These are phyloP conservation scores for Asterophora parasitica DNA, from an alignment of 768 basidiomycete species.

Conservation along the genomic window DNA sequence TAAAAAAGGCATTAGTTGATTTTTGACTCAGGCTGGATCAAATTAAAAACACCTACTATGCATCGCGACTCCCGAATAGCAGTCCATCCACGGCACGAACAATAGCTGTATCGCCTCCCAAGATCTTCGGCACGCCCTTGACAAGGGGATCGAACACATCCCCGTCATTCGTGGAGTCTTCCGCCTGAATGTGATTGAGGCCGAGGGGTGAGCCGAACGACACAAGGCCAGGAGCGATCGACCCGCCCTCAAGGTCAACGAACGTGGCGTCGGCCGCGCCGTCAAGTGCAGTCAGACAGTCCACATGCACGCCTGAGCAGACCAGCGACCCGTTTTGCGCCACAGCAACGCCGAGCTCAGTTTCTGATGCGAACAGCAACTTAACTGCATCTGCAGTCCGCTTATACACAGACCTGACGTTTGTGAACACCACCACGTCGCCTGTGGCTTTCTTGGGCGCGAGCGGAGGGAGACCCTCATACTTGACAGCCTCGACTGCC, in stretches of 20 bases:
- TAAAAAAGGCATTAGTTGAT: neutral
- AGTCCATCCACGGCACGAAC: constrained; percentile 70
- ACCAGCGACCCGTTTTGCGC: constrained; percentile 42
- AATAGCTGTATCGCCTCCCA: constrained; percentile 49
- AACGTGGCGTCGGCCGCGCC: constrained; percentile 22
- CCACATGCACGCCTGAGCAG: constrained; percentile 37
- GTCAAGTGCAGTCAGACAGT: constrained; percentile 18
- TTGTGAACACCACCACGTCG: constrained; percentile 50
- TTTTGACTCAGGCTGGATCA: neutral
- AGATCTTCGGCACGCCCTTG: constrained; percentile 40
- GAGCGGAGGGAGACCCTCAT: constrained; percentile 76
- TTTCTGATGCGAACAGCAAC: constrained; percentile 18
- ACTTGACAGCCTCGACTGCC: constrained; percentile 50
- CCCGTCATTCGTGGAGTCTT: constrained; percentile 71
- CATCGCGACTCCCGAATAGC: constrained; percentile 63
- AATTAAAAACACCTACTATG: constrained; percentile 46
- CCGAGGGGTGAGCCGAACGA: constrained; percentile 73
- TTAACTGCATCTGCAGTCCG: constrained; percentile 25
- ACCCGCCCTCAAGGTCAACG: constrained; percentile 70
- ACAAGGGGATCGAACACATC: constrained; percentile 48
- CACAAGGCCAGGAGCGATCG: constrained; percentile 59
- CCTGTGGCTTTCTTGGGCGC: constrained; percentile 31
- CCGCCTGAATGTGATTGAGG: constrained; percentile 60
- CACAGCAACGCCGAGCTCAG: constrained; percentile 32
- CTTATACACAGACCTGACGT: constrained; percentile 50